A percentile compares a stretch with the other conserved stretches of the same genome.
Evolutionary conservation across 2,329 filamentous ascomycete species (phyloP).

Genomic region (Paecilomyces sp.): DNA sequence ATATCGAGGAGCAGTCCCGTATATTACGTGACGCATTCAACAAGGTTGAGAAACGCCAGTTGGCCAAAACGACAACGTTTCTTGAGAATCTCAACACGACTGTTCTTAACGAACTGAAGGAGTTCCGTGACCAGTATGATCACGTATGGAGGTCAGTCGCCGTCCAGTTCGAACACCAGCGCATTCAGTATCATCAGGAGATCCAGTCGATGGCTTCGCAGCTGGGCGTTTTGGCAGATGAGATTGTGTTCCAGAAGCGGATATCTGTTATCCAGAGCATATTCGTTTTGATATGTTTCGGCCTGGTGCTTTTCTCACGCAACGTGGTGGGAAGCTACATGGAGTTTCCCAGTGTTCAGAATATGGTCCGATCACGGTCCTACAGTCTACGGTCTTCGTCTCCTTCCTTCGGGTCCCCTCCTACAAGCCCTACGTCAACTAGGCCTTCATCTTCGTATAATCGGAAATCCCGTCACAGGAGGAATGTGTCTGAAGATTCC

Average conservation of each 20-base stretch:
- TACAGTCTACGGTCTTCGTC: conserved; percentile 35
- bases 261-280: conserved; percentile 91
- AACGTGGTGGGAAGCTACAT: conserved; percentile 36
- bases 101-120: conserved; percentile 71
- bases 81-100: conserved; percentile 80
- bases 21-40: conserved; percentile 81
- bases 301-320: conserved; percentile 70
- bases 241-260: conserved; percentile 74
- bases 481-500: conserved; percentile 29
- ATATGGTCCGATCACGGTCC: conserved; percentile 39
- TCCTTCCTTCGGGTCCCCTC: conserved; percentile 26
- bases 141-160: conserved; percentile 96
- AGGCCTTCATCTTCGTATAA: conserved; percentile 24
- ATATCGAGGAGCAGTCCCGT: conserved; percentile 92
- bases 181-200: conserved; percentile 75
- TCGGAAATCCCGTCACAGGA: conserved; percentile 16
- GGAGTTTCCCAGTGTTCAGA: conserved; percentile 40
- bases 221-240: conserved; percentile 85
- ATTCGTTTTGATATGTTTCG: conserved; percentile 76
- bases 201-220: conserved; percentile 73
- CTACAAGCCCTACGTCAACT: conserved; percentile 30
- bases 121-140: conserved; percentile 79
- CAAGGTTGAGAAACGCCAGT: conserved; percentile 79
- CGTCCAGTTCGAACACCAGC: conserved; percentile 80
- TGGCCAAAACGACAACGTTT: conserved; percentile 75